Conservation (phyloP, 495 filamentous ascomycete species). For the Neurospora sp. region DNA sequence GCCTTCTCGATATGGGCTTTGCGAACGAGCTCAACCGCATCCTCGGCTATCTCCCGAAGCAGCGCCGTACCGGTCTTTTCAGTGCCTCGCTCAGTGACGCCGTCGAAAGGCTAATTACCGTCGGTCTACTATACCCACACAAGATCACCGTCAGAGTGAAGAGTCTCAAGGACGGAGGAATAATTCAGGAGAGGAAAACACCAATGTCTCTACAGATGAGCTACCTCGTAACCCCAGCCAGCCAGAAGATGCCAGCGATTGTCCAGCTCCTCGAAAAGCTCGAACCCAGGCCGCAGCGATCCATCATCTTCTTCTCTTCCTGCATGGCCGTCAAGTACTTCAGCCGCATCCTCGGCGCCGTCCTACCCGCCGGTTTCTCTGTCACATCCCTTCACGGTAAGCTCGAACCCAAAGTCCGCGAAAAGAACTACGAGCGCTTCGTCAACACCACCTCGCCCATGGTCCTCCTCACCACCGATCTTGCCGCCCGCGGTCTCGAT, state of each 20-base stretch:
- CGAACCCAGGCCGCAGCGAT: constrained; percentile 63
- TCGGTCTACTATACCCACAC: constrained; percentile 87
- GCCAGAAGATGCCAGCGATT: constrained; percentile 66
- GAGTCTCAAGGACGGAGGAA: constrained; percentile 43
- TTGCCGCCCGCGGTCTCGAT: constrained; percentile 74
- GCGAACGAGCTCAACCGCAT: constrained; percentile 83
- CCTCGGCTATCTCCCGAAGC: constrained; percentile 75
- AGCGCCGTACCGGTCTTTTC: constrained; percentile 86
- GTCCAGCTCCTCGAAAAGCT: constrained; percentile 58
- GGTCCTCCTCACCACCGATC: constrained; percentile 61
- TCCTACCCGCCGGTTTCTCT: constrained; percentile 53
- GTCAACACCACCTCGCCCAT: constrained; percentile 55
- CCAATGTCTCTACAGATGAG: constrained; percentile 86
- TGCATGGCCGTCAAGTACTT: constrained; percentile 96
- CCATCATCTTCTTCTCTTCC: constrained; percentile 90
- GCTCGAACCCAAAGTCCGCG: constrained; percentile 60
- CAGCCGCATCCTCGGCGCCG: constrained; percentile 56
- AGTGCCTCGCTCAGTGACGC: constrained; percentile 89
- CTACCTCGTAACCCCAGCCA: constrained; percentile 64
- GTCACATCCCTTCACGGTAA: constrained; percentile 85
- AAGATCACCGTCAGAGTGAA: constrained; percentile 89
- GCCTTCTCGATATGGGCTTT: constrained; percentile 91
- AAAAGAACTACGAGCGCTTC: constrained; percentile 36
- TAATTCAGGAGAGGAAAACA: constrained; percentile 74
- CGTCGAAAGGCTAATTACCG: constrained; percentile 79